Base-by-base conservation (phyloP, 495 filamentous ascomycete genomes). In the Xylaria venustula region DNA sequence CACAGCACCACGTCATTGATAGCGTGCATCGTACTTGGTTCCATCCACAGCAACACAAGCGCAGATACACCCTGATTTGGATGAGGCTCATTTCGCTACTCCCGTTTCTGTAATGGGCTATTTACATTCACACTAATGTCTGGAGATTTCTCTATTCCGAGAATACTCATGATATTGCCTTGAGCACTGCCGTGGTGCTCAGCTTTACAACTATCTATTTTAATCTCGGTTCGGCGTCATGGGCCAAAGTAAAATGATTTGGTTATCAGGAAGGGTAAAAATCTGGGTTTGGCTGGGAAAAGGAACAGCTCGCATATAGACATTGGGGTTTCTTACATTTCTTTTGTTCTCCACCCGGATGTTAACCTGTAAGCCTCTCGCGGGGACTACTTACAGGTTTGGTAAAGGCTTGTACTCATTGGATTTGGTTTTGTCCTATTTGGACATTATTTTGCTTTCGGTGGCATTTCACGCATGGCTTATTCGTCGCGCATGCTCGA, bases 301-400 rank as follows among this genome's bases (percentile, higher is more conserved):
- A 72, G 65, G 71, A 68, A 62, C 68, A 67, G 50, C 54, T 68
- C 64, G 74, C 75, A 78, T 77, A 76, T 78, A 77, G 74, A 79
- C 70, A 66, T 71, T 64, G 32, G 36, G 62, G 65, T 51, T 69
- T 68, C 34, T 63, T 32, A 59, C 54, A 53, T 68, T 68, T 73
- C 64, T 60, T 71, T 68, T 72, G 62, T 75, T 56, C 67, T 23
- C 34, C 60, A n/a, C n/a, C 62, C 69, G 50, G 54, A 60, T 60
- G 49, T 52, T 25, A 46, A 63, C 45, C 48, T 26, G 26, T 23
- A 34, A 30, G 64, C 67, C 59, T 62, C 66, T 66, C 74, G 59
- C 65, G 62, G 69, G 64, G 75, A 51, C 51, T 44, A 41, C 40
- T 45, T 44, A 52, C 22, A 28, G 36, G 59, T 63, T 48, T 61